Conservation (phyloP, 2,329 filamentous ascomycete genomes). For the Leptosphaerulina australis region DNA sequence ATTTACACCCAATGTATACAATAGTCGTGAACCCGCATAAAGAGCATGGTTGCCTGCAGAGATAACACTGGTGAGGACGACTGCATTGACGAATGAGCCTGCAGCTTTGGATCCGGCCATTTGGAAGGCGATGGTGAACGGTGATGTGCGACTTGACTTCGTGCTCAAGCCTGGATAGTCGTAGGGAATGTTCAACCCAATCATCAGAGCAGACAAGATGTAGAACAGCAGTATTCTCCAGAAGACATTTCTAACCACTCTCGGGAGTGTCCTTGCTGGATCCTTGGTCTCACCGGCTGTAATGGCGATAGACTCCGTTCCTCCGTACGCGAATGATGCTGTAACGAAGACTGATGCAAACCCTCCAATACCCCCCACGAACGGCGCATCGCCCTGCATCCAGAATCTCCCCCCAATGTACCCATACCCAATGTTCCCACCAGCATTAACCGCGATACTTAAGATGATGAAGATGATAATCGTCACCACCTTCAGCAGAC, state of each 20-base stretch:
- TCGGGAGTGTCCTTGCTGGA: conserved; percentile 79
- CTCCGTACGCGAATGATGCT: conserved; percentile 74
- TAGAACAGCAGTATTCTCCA: conserved; percentile 55
- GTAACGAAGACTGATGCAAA: conserved; percentile 77
- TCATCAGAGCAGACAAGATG: conserved; percentile 50
- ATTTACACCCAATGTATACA: conserved; percentile 57
- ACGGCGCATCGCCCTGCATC: conserved; percentile 65
- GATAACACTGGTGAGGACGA: conserved; percentile 66
- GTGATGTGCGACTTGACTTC: conserved; percentile 55
- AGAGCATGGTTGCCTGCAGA: conserved; percentile 63
- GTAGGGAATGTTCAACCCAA: conserved; percentile 52
- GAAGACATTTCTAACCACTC: conserved; percentile 90
- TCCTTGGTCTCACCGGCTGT: conserved; percentile 81
- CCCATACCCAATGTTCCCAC: conserved; percentile 32
- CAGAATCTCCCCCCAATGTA: conserved; percentile 68
- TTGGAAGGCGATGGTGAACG: conserved; percentile 70
- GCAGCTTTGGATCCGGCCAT: conserved; percentile 66
- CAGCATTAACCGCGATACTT: conserved; percentile 38
- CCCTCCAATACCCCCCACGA: conserved; percentile 45
- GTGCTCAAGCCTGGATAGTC: conserved; percentile 44
- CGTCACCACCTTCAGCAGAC: conserved; percentile 43
- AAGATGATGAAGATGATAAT: conserved; percentile 46
- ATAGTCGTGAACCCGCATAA: conserved; percentile 61
- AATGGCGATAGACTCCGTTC: conserved; percentile 76
- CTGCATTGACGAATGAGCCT: conserved; percentile 68